Evolutionary conservation across 2,329 filamentous ascomycete species (phyloP).

Genomic region (Claviceps paspali): DNA sequence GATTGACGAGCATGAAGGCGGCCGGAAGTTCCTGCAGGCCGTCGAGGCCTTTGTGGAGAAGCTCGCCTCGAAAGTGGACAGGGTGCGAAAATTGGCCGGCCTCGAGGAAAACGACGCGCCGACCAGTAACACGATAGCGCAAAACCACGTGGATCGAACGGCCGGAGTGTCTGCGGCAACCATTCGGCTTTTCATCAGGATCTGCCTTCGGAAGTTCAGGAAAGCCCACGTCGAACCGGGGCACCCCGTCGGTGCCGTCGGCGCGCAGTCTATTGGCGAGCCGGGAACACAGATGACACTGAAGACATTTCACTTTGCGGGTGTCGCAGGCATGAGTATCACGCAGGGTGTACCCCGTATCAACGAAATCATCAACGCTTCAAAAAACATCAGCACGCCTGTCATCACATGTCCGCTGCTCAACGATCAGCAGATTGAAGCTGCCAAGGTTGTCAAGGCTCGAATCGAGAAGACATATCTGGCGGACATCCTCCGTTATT

Average conservation of each 20-base stretch:
- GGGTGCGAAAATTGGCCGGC: conserved; percentile 34
- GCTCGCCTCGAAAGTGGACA: conserved; percentile 45
- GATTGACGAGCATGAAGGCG: conserved; percentile 69
- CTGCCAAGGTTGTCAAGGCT: conserved; percentile 81
- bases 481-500: conserved; percentile 61
- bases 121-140: conserved; percentile 7
- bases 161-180: conserved; percentile 70
- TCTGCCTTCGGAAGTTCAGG: conserved; percentile 81
- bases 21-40: conserved; percentile 64
- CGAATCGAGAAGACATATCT: conserved; percentile 92
- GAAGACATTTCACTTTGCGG: conserved; percentile 99
- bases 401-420: conserved; percentile 78
- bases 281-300: conserved; percentile 98
- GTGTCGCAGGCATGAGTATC: conserved; percentile 98
- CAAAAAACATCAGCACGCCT: conserved; percentile 82
- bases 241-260: conserved; percentile 89
- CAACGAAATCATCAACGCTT: conserved; percentile 99
- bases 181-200: conserved; percentile 57
- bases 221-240: conserved; percentile 86
- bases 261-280: conserved; percentile 94
- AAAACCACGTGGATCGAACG: conserved; percentile 48
- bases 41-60: conserved; percentile 56
- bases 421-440: conserved; percentile 58
- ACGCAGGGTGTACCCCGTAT: conserved; percentile 98
- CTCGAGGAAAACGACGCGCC: conserved; percentile 22